A percentile compares a stretch with the other conserved stretches of the same genome.
These are phyloP conservation scores for Tribonema minus DNA, from an alignment of 108 stramenopile species.

Conservation along the genomic window DNA sequence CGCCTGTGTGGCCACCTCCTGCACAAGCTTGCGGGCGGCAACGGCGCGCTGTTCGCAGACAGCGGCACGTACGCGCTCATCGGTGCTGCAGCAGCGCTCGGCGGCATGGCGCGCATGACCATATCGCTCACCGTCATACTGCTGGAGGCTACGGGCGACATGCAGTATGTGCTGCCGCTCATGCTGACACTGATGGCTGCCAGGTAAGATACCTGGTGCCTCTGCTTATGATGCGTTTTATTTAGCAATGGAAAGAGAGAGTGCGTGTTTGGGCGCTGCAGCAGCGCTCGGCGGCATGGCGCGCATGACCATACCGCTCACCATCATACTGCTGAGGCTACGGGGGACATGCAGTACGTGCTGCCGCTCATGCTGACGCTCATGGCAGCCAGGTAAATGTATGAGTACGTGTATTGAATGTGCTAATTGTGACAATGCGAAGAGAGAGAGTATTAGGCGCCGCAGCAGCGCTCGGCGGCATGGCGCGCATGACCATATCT, in stretches of 20 bases:
- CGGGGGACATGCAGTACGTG: conserved; percentile 95
- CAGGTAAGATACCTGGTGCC: conserved; percentile 58
- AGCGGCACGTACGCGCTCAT: conserved; percentile 93
- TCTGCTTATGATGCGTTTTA: too few species aligned
- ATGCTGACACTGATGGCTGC: conserved; percentile 96
- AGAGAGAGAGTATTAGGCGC: conserved; percentile 91
- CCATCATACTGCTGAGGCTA: conserved; percentile 92
- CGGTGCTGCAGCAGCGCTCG: conserved; percentile 84
- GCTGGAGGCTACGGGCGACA: conserved; percentile 93
- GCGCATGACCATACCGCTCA: conserved; percentile 97
- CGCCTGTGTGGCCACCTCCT: conserved; percentile 88
- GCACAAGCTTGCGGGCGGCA: conserved; percentile 87
- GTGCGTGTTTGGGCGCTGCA: conserved; percentile 88
- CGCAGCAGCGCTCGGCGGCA: conserved; percentile 85
- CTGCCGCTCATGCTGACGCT: conserved; percentile 96
- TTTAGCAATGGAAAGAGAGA: neutral
- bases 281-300: conserved; percentile 93
- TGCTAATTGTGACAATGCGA: conserved; percentile 90
- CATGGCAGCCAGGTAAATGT: conserved; percentile 79
- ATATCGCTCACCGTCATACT: conserved; percentile 94
- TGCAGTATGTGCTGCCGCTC: conserved; percentile 95
- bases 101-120: conserved; percentile 98
- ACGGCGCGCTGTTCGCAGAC: conserved; percentile 94
- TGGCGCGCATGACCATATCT: too few species aligned
- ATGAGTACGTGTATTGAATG: conserved; percentile 20